Conservation (phyloP, 1,139 yeast genomes). For the Yamadazyma sp. region DNA sequence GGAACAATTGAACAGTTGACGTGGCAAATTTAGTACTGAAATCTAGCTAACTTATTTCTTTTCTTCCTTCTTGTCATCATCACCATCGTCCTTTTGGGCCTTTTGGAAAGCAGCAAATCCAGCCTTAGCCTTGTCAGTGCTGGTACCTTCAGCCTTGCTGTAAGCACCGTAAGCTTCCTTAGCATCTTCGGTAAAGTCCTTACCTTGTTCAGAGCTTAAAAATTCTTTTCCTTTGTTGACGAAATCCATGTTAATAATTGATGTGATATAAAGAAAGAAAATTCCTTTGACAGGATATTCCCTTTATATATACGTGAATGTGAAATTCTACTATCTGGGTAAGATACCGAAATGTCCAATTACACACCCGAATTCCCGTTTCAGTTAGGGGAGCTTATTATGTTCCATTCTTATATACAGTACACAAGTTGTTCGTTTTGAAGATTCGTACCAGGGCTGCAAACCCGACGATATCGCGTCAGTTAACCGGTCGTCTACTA, state of each 20-base stretch:
- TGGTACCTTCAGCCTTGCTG: conserved; percentile 30
- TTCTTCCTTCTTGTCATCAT: conserved; percentile 13
- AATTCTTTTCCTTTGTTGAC: conserved; percentile 40
- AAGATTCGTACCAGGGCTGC: too few species aligned
- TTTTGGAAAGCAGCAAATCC: conserved; percentile 28
- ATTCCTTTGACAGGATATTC: conserved; percentile 1
- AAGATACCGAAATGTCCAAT: conserved; percentile 3
- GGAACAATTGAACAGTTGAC: not conserved
- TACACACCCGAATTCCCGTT: conserved; percentile 4
- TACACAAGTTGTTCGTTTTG: not conserved
- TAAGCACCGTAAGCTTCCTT: conserved; percentile 33
- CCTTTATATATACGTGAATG: not conserved
- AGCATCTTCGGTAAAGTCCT: conserved; percentile 28
- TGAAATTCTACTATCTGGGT: conserved; percentile 1
- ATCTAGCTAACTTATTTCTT: conserved; percentile 7
- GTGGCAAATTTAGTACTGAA: not conserved
- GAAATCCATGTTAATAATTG: conserved; percentile 23
- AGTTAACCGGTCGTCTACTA: too few species aligned
- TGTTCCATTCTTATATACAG: not conserved
- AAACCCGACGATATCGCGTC: too few species aligned
- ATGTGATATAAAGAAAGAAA: conserved; percentile 3
- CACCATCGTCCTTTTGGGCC: conserved; percentile 17
- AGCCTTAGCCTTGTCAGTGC: conserved; percentile 33
- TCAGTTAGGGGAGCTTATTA: not conserved
- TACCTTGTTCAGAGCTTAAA: conserved; percentile 18